Evolutionary conservation across 345 rosid species (phyloP).

Genomic region (Lagerstroemia speciosa): DNA sequence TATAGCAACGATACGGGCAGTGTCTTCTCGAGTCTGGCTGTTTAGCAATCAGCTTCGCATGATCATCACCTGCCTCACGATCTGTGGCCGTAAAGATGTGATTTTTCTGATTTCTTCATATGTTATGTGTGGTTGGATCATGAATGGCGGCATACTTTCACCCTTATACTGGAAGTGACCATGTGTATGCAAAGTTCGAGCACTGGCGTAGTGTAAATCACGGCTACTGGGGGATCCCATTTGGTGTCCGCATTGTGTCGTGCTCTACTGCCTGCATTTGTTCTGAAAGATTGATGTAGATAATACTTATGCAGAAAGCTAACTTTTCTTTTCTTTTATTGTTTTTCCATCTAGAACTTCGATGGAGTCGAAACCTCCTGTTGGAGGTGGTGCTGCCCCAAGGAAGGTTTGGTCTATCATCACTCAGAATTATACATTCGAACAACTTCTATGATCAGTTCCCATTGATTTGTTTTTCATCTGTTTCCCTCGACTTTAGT

Average conservation of each 20-base stretch:
- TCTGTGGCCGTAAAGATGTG: background rate
- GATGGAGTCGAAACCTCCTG: slow-evolving; percentile 3
- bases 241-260: background rate
- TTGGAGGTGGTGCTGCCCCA: slow-evolving; percentile 12
- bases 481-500: background rate
- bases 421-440: background rate
- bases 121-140: background rate
- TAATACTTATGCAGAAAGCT: background rate
- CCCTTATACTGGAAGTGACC: background rate
- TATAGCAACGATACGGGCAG: background rate
- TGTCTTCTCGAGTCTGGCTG: background rate
- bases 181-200: background rate
- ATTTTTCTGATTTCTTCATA: background rate
- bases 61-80: slow-evolving; percentile 1
- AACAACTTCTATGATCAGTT: background rate
- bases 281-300: background rate
- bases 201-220: background rate
- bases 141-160: background rate
- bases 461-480: background rate
- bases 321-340: background rate
- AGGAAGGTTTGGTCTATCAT: slow-evolving; percentile 40
- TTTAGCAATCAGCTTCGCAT: background rate
- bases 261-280: background rate
- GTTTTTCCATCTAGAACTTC: background rate
- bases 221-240: background rate